Percentiles rank a stretch among this genome's conserved stretches.
Evolutionary conservation across 768 basidiomycete species (phyloP).

Genomic region (Leccinum imitatum): DNA sequence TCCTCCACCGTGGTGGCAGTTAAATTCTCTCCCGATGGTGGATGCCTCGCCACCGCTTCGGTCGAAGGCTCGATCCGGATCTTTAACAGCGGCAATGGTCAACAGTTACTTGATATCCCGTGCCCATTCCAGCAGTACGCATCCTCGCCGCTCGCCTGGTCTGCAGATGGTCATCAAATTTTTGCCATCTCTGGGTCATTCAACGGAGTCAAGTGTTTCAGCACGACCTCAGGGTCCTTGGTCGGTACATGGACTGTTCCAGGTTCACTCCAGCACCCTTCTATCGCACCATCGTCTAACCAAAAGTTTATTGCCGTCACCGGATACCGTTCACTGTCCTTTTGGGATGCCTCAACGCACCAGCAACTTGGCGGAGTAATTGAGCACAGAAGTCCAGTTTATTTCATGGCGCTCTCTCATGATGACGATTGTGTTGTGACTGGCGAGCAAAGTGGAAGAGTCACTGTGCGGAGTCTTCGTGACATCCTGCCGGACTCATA

Average conservation of each 20-base stretch:
- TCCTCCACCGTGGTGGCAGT: not conserved
- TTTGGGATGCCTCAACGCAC: not conserved
- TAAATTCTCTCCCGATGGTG: not conserved
- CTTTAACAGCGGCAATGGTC: not conserved
- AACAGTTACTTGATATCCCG: not conserved
- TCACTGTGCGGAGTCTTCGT: not conserved
- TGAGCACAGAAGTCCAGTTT: not conserved
- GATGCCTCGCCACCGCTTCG: not conserved
- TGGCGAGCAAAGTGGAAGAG: not conserved
- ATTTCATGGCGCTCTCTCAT: not conserved
- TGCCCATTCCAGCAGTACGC: not conserved
- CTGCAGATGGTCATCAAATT: not conserved
- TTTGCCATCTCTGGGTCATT: not conserved
- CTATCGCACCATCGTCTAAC: not conserved
- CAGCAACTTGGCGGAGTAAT: not conserved
- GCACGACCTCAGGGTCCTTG: not conserved
- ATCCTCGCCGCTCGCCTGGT: not conserved
- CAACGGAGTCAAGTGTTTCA: not conserved
- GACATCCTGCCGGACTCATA: slow-evolving; percentile 1
- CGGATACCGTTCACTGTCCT: not conserved
- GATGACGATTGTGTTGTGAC: not conserved
- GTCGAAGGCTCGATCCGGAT: not conserved
- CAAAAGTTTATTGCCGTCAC: not conserved
- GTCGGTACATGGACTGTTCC: not conserved
- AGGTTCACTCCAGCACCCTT: not conserved